Evolutionary conservation across 2,329 filamentous ascomycete genomes (phyloP).

Genomic region (Claviceps pazoutovae): DNA sequence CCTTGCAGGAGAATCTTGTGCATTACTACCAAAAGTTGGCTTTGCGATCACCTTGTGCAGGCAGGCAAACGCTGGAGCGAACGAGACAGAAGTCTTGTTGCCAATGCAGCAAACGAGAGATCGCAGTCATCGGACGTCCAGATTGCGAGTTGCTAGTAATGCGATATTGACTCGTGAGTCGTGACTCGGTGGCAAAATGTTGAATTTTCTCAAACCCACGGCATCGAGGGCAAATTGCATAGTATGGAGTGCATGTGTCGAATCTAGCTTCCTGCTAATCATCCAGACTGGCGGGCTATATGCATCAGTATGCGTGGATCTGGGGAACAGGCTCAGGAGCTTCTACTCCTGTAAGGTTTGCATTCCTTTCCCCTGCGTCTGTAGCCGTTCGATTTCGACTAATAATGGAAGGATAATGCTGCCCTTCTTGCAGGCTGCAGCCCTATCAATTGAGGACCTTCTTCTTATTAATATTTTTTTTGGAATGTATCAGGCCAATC

Average conservation of each 20-base stretch:
- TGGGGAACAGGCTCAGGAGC: not conserved
- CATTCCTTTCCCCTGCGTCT: not conserved
- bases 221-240: not conserved
- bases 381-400: not conserved
- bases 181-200: not conserved
- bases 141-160: slow-evolving; percentile 1
- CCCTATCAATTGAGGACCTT: no score
- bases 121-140: not conserved
- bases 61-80: not conserved
- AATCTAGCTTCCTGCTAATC: not conserved
- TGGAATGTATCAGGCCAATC: not conserved
- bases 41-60: not conserved
- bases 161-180: slow-evolving; percentile 2
- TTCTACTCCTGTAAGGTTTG: not conserved
- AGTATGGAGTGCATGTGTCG: slow-evolving; percentile 2
- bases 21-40: no score
- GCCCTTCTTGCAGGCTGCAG: not conserved
- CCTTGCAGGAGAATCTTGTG: no score
- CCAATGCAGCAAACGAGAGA: not conserved
- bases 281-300: not conserved
- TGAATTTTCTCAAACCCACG: slow-evolving; percentile 1
- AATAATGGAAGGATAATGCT: not conserved
- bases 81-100: not conserved
- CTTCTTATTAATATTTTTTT: not conserved
- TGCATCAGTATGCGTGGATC: not conserved